phyloP scores from a whole-genome alignment of 2,329 filamentous ascomycete genomes.

The Aureobasidium melanogenum region DNA sequence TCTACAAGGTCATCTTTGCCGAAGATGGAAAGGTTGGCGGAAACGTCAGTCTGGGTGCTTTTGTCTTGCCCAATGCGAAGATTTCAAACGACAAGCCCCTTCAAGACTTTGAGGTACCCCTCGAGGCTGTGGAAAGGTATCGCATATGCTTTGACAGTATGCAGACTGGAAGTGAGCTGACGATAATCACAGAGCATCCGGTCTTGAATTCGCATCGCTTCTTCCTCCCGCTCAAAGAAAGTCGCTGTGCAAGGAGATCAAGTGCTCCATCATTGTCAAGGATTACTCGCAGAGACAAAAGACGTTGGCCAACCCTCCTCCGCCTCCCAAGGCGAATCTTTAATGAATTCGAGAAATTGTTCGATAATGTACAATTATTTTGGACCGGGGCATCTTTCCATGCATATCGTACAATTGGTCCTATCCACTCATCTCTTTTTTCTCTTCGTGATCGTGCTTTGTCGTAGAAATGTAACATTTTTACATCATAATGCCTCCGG shows the following conservation, averaged over 20 bases:
- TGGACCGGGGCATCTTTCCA: neutral
- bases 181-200: conserved; percentile 55
- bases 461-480: neutral
- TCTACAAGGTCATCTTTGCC: conserved; percentile 97
- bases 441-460: neutral
- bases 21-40: conserved; percentile 64
- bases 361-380: conserved; percentile 8
- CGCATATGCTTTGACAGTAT: neutral
- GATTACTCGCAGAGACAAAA: conserved; percentile 61
- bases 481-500: conserved; percentile 12
- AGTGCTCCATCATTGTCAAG: conserved; percentile 71
- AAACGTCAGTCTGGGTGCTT: conserved; percentile 82
- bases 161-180: neutral
- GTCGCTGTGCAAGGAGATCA: conserved; percentile 77
- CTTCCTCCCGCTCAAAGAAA: conserved; percentile 65
- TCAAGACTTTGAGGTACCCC: conserved; percentile 84
- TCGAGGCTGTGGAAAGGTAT: conserved; percentile 72
- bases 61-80: conserved; percentile 84
- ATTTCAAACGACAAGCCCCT: conserved; percentile 85
- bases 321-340: conserved; percentile 16
- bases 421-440: neutral
- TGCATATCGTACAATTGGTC: conserved; percentile 9
- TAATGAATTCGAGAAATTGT: neutral
- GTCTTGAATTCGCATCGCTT: conserved; percentile 80
- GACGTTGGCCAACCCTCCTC: conserved; percentile 26